A percentile compares a stretch with the other conserved stretches of the same genome.
Evolutionary conservation across 2,329 filamentous ascomycete species (phyloP).

Genomic region (Epichloe aotearoae): DNA sequence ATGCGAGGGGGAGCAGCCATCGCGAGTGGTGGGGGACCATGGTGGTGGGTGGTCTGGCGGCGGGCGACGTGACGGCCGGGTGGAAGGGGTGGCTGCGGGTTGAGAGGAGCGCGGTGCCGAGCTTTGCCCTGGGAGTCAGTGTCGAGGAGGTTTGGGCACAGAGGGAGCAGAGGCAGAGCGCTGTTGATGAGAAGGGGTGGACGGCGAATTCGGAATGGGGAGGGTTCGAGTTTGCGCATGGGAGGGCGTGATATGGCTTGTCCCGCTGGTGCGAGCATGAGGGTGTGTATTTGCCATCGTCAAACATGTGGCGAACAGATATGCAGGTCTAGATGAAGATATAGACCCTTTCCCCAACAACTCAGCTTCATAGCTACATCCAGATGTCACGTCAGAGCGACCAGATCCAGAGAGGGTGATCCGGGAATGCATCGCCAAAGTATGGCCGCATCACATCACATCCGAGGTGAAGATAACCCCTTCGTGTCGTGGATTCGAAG

Average conservation of each 20-base stretch:
- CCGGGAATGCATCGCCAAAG: too few relatives aligned
- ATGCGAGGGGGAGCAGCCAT: constrained; percentile 25
- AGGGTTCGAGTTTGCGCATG: constrained; percentile 26
- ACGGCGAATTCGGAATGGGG: constrained; percentile 36
- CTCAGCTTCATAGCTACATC: too few relatives aligned
- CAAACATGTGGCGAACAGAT: too few relatives aligned
- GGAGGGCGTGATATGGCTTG: background rate
- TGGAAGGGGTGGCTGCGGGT: constrained; percentile 41
- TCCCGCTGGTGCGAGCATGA: too few relatives aligned
- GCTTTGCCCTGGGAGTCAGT: constrained; percentile 26
- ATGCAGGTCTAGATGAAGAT: too few relatives aligned
- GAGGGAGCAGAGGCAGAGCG: constrained; percentile 24
- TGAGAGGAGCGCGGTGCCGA: constrained; percentile 27
- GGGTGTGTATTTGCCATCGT: too few relatives aligned
- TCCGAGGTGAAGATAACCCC: too few relatives aligned
- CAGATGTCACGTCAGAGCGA: too few relatives aligned
- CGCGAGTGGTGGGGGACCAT: constrained; percentile 47
- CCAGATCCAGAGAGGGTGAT: too few relatives aligned
- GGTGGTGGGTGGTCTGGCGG: constrained; percentile 30
- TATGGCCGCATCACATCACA: too few relatives aligned
- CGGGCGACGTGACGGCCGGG: constrained; percentile 19
- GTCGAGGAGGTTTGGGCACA: constrained; percentile 32
- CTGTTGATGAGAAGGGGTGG: constrained; percentile 32
- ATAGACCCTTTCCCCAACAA: too few relatives aligned
- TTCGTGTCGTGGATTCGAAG: too few relatives aligned